Conservation (phyloP, 2,329 filamentous ascomycete genomes). For the Hypoxylon sp. region DNA sequence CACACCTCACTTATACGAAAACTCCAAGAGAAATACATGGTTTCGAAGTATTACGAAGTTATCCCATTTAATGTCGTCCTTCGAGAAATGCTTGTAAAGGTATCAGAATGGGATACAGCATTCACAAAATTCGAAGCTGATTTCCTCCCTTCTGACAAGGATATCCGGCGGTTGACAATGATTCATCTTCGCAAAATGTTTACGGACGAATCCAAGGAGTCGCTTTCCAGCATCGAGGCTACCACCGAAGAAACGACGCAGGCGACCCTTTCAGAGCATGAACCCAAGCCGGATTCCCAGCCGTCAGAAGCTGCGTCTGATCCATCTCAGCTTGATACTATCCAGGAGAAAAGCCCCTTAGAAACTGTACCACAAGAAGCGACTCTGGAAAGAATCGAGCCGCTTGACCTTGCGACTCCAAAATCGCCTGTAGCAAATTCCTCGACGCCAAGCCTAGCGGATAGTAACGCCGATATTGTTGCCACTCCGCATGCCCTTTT, state of each 20-base stretch:
- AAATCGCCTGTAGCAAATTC: constrained; percentile 47
- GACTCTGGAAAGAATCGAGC: constrained; percentile 62
- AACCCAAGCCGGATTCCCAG: constrained; percentile 41
- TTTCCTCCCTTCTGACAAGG: constrained; percentile 94
- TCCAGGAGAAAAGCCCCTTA: constrained; percentile 31
- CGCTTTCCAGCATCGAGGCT: constrained; percentile 76
- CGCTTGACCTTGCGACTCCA: constrained; percentile 62
- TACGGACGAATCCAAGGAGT: constrained; percentile 85
- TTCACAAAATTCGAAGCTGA: constrained; percentile 93
- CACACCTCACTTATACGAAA: constrained; percentile 78
- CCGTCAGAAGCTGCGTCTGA: constrained; percentile 35
- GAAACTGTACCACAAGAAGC: constrained; percentile 46
- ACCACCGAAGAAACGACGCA: constrained; percentile 62
- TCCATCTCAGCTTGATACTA: constrained; percentile 32
- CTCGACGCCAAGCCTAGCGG: constrained; percentile 23
- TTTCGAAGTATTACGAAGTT: constrained; percentile 95
- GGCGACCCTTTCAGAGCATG: constrained; percentile 44
- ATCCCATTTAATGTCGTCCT: constrained; percentile 92
- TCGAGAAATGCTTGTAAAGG: constrained; percentile 90
- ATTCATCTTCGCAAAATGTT: constrained; percentile 96
- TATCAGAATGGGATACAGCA: constrained; percentile 90
- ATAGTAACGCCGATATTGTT: constrained; percentile 15
- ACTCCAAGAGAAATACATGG: constrained; percentile 90
- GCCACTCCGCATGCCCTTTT: constrained; percentile 41
- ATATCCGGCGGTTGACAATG: constrained; percentile 91